These are phyloP conservation scores for Chlamydomonas reinhardtii DNA, from an alignment of 163 green algal genomes.

Conservation along the genomic window DNA sequence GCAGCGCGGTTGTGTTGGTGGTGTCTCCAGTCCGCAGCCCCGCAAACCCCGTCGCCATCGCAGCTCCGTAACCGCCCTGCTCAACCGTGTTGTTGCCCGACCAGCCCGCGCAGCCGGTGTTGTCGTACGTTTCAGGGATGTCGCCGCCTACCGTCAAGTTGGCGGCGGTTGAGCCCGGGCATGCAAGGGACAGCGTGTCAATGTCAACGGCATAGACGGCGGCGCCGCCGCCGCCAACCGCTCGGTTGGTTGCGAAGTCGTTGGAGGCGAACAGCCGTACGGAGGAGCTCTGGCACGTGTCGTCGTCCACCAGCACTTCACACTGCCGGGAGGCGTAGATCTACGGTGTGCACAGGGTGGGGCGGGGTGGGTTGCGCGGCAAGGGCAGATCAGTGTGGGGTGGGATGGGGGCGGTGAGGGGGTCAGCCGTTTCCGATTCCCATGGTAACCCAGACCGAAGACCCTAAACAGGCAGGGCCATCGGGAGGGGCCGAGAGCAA, in stretches of 20 bases:
- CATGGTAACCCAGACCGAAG: too few relatives aligned
- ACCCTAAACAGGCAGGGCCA: too few relatives aligned
- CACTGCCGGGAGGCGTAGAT: slow-evolving; percentile 14
- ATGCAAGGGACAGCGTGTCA: not conserved
- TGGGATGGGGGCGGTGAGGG: too few relatives aligned
- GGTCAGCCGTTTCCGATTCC: too few relatives aligned
- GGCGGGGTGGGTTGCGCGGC: too few relatives aligned
- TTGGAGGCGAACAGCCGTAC: not conserved
- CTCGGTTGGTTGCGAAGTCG: not conserved
- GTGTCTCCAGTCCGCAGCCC: not conserved
- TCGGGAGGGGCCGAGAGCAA: too few relatives aligned
- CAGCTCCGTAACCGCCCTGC: slow-evolving; percentile 7
- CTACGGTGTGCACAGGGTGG: not conserved
- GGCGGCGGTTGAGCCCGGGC: not conserved
- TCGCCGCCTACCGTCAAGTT: not conserved
- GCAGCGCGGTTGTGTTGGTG: not conserved
- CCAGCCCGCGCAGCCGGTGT: not conserved
- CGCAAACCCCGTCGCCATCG: not conserved
- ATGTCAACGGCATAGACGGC: slow-evolving; percentile 19
- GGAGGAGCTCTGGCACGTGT: not conserved
- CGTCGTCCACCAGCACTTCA: slow-evolving; percentile 7
- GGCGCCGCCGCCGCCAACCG: slow-evolving; percentile 23
- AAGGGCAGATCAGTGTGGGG: too few relatives aligned
- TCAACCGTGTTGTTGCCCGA: not conserved
- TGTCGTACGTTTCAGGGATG: too few relatives aligned